A percentile compares a stretch with the other conserved stretches of the same genome.
Conservation (phyloP, 805 yeast genomes). For the Saccharomycopsis sp. region DNA sequence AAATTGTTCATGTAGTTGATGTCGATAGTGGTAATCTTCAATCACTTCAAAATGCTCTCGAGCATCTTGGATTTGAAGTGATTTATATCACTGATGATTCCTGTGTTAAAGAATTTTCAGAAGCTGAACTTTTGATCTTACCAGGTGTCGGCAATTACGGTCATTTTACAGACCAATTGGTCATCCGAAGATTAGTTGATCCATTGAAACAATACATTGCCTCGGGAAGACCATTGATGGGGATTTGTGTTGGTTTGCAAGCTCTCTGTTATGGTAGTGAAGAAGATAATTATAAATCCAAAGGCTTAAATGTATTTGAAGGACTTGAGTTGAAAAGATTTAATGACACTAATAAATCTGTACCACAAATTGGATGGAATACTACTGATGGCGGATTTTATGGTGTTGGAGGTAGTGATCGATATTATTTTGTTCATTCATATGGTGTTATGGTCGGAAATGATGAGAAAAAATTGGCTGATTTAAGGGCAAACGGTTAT, state of each 20-base stretch:
- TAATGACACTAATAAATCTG: conserved; percentile 59
- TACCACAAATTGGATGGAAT: conserved; percentile 98
- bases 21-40: conserved; percentile 92
- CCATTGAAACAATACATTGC: conserved; percentile 63
- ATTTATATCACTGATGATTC: conserved; percentile 40
- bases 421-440: conserved; percentile 93
- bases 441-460: conserved; percentile 67
- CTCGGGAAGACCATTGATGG: conserved; percentile 87
- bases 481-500: conserved; percentile 31
- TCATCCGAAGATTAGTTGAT: conserved; percentile 50
- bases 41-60: conserved; percentile 82
- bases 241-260: conserved; percentile 96
- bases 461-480: conserved; percentile 28
- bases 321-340: conserved; percentile 53
- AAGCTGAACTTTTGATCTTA: conserved; percentile 45
- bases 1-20: conserved; percentile 50
- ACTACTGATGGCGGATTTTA: conserved; percentile 40
- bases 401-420: conserved; percentile 57
- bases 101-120: conserved; percentile 10
- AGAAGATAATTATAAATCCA: conserved; percentile 40
- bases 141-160: conserved; percentile 99
- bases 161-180: conserved; percentile 74
- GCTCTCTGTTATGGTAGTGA: conserved; percentile 68
- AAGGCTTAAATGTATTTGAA: conserved; percentile 56
- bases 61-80: conserved; percentile 64